phyloP scores from a whole-genome alignment of 345 rosid genomes.

The Syzygium oleosum region DNA sequence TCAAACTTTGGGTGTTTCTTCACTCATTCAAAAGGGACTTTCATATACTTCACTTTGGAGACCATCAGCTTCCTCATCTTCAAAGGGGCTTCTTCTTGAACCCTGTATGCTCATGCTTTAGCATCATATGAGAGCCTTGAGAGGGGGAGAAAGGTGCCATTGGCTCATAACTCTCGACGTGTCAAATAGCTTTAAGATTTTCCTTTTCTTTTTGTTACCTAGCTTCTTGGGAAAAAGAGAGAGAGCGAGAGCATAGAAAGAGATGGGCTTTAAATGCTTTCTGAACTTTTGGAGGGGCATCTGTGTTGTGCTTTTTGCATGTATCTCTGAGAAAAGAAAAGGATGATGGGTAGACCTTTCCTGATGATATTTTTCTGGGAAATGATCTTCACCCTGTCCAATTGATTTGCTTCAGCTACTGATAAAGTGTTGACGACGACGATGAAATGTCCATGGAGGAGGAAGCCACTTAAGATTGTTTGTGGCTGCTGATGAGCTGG shows the following conservation, averaged over 20 bases:
- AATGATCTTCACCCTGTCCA: not conserved
- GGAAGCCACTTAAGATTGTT: not conserved
- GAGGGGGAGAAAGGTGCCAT: not conserved
- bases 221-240: not conserved
- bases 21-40: conserved; percentile 35
- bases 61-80: conserved; percentile 45
- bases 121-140: not conserved
- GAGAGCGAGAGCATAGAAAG: not conserved
- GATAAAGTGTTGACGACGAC: not conserved
- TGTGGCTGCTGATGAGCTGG: not conserved
- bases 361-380: not conserved
- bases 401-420: not conserved
- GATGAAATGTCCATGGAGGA: not conserved
- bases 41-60: conserved; percentile 37
- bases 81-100: conserved; percentile 27
- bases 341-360: not conserved
- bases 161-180: not conserved
- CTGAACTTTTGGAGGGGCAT: not conserved
- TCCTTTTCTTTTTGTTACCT: not conserved
- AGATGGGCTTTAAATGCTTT: not conserved
- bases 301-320: not conserved
- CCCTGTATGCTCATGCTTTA: not conserved
- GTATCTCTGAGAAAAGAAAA: not conserved
- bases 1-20: conserved; percentile 42
- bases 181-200: not conserved